A percentile compares a stretch with the other conserved stretches of the same genome.
Evolutionary conservation across 768 basidiomycete species (phyloP).

Genomic region (Naganishia vaughanmartiniae): DNA sequence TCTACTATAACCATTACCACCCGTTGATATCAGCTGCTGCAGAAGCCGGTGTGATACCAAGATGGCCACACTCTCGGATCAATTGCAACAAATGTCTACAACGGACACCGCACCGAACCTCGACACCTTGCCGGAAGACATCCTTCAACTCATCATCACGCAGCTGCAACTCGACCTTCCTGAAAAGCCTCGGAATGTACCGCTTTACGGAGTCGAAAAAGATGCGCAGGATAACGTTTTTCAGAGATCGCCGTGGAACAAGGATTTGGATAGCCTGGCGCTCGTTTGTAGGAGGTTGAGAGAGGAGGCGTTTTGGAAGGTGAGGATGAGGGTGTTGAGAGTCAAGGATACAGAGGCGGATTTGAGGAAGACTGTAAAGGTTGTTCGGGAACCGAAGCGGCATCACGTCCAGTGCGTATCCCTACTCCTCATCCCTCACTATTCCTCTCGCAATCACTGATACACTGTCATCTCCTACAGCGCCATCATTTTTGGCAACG

Average conservation of each 20-base stretch:
- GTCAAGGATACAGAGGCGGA: slow-evolving; percentile 18
- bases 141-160: slow-evolving; percentile 12
- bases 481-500: slow-evolving; percentile 15
- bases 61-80: not conserved
- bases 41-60: too few species aligned
- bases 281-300: not conserved
- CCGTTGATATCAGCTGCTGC: too few species aligned
- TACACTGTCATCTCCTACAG: not conserved
- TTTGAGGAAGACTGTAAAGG: not conserved
- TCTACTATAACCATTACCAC: too few species aligned
- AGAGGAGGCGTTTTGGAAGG: slow-evolving; percentile 12
- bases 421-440: too few species aligned
- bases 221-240: slow-evolving; percentile 17
- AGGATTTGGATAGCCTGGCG: slow-evolving; percentile 1
- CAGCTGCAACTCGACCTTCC: not conserved
- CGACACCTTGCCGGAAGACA: slow-evolving; percentile 6
- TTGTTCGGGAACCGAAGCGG: not conserved
- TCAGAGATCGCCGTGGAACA: slow-evolving; percentile 7
- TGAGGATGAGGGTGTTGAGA: slow-evolving; percentile 3
- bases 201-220: slow-evolving; percentile 4
- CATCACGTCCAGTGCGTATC: slow-evolving; percentile 5
- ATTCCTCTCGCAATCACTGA: not conserved
- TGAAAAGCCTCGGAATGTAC: not conserved
- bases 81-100: not conserved
- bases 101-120: not conserved